These are phyloP conservation scores for Chenopodium quinoa DNA, from an alignment of 148 eudicot species.

Conservation along the genomic window DNA sequence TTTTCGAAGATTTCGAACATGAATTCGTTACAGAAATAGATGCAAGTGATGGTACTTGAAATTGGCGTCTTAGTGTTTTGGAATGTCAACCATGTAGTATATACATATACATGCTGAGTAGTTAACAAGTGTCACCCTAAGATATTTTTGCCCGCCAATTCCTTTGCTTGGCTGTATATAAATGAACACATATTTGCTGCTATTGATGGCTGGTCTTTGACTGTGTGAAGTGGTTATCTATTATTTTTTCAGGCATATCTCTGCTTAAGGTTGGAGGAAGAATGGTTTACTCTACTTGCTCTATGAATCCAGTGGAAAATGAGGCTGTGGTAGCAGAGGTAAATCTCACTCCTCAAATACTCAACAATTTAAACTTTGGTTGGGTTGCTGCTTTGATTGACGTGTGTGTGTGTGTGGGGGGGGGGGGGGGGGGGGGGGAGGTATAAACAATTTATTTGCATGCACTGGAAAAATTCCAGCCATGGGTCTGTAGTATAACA, in stretches of 20 bases:
- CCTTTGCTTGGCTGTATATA: neutral
- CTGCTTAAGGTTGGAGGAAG: conserved; percentile 93
- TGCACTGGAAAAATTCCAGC: neutral
- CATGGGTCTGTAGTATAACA: neutral
- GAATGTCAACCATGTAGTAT: neutral
- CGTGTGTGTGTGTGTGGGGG: too few species aligned
- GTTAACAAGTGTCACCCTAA: neutral
- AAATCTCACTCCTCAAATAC: conserved; percentile 5
- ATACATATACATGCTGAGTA: neutral
- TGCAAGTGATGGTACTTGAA: neutral
- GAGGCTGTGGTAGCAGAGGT: conserved; percentile 99
- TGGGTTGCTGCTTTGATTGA: neutral
- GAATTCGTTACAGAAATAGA: too few species aligned
- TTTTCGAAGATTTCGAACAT: too few species aligned
- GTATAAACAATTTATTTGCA: neutral
- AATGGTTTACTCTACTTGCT: conserved; percentile 96
- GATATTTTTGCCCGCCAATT: neutral
- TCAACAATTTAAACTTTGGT: neutral
- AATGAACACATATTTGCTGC: neutral
- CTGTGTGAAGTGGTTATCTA: neutral
- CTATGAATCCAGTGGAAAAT: conserved; percentile 98
- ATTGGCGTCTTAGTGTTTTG: neutral
- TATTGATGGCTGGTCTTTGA: neutral
- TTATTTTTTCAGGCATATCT: conserved; percentile 52
- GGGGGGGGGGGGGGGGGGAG: neutral